These are phyloP conservation scores for Cornus controversa DNA, from an alignment of 148 eudicot genomes.

Conservation along the genomic window DNA sequence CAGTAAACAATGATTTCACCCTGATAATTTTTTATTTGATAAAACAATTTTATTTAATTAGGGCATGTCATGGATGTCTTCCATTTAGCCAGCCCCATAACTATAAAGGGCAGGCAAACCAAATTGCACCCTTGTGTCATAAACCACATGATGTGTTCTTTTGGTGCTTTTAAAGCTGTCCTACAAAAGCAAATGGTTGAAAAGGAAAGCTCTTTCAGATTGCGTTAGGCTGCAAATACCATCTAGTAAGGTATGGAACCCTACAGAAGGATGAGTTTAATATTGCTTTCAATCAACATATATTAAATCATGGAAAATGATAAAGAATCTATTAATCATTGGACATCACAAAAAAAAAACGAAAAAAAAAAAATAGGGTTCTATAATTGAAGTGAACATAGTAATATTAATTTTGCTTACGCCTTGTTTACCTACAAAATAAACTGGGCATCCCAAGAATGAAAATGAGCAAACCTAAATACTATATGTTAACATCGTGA, in stretches of 20 bases:
- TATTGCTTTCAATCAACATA: too few species aligned
- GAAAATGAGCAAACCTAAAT: too few species aligned
- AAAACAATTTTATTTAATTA: too few species aligned
- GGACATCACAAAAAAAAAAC: background rate
- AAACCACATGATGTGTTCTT: slow-evolving; percentile 2
- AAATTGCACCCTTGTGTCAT: background rate
- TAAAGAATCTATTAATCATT: background rate
- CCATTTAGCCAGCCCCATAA: background rate
- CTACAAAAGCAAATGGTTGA: background rate
- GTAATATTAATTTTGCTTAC: too few species aligned
- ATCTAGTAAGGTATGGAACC: background rate
- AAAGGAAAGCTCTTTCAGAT: background rate
- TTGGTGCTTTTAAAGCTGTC: background rate
- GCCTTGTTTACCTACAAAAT: background rate
- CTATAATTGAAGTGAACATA: background rate
- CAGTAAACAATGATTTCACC: too few species aligned
- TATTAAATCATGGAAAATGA: background rate
- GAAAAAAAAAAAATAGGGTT: too few species aligned
- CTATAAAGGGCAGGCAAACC: background rate
- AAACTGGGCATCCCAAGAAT: too few species aligned
- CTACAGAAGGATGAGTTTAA: background rate
- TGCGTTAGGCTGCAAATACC: background rate
- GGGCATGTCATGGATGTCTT: background rate
- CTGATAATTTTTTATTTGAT: too few species aligned
- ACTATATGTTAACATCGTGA: too few species aligned